Evolutionary conservation across 305 asterid genomes (phyloP).

Genomic region (Fraxinus velutina): DNA sequence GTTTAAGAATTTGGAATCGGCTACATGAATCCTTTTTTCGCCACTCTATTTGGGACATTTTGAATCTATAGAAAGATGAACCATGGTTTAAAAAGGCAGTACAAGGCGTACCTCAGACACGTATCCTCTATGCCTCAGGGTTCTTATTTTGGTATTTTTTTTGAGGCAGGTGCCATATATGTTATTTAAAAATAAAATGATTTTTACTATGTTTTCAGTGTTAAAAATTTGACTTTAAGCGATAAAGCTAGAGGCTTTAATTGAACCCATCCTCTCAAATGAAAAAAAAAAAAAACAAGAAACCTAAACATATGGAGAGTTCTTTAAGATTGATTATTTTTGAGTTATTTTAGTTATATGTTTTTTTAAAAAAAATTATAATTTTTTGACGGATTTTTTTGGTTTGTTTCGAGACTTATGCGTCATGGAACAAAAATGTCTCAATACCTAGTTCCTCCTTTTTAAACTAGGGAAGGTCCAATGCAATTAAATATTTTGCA

Average conservation of each 20-base stretch:
- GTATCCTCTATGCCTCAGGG: not conserved
- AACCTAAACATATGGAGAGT: not conserved
- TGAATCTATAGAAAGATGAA: not conserved
- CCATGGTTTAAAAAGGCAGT: not conserved
- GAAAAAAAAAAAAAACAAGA: too few species aligned
- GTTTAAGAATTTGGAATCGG: not conserved
- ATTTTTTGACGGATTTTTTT: not conserved
- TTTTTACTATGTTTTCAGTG: not conserved
- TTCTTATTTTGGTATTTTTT: not conserved
- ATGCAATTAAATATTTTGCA: not conserved
- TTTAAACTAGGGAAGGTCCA: not conserved
- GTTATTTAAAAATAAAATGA: not conserved
- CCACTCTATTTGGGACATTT: not conserved
- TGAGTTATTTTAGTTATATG: not conserved
- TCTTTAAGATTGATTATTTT: not conserved
- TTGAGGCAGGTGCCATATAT: not conserved
- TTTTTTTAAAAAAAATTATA: not conserved
- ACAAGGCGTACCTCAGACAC: not conserved
- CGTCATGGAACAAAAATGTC: not conserved
- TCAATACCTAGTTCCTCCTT: not conserved
- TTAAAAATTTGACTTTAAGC: not conserved
- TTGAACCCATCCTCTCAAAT: not conserved
- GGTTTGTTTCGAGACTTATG: not conserved
- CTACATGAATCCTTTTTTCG: not conserved
- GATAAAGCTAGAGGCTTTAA: not conserved